phyloP scores from a whole-genome alignment of 1,284 basidiomycete genomes.

The Tilletia horrida region DNA sequence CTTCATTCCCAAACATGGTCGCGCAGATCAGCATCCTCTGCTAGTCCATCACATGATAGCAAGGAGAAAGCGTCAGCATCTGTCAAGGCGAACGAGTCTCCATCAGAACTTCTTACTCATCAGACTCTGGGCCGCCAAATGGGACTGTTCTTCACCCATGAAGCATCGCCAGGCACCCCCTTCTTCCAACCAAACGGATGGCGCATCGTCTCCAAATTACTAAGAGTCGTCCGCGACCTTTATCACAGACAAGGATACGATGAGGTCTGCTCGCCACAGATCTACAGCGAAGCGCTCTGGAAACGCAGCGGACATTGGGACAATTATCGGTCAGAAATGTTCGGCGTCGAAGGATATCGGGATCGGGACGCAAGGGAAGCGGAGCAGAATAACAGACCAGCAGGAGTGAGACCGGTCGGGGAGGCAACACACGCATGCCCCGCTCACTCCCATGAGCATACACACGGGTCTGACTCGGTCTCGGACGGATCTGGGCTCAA shows the following conservation, averaged over 20 bases:
- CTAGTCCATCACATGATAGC: too few relatives aligned
- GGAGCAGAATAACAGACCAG: background rate
- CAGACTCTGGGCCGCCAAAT: constrained; percentile 2
- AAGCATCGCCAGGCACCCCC: constrained; percentile 50
- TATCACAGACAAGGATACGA: constrained; percentile 52
- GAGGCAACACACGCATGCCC: background rate
- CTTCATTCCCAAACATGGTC: background rate
- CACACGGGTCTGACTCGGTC: background rate
- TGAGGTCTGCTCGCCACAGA: constrained; percentile 51
- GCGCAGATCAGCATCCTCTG: background rate
- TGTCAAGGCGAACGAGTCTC: background rate
- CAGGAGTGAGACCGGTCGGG: background rate
- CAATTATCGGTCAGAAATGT: constrained; percentile 55
- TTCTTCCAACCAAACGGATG: constrained; percentile 54
- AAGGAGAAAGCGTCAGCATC: too few relatives aligned
- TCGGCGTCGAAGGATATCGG: constrained; percentile 46
- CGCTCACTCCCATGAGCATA: constrained; percentile 16
- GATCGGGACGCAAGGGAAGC: constrained; percentile 28
- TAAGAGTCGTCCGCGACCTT: constrained; percentile 51
- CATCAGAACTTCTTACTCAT: background rate
- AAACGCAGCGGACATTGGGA: constrained; percentile 53
- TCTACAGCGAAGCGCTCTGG: constrained; percentile 49
- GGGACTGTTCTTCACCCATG: constrained; percentile 48
- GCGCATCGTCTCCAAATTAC: constrained; percentile 44
- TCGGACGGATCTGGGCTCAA: constrained; percentile 41